A percentile compares a stretch with the other conserved stretches of the same genome.
Evolutionary conservation across 2,329 filamentous ascomycete genomes (phyloP).

Genomic region (Diaporthe aspalathi): DNA sequence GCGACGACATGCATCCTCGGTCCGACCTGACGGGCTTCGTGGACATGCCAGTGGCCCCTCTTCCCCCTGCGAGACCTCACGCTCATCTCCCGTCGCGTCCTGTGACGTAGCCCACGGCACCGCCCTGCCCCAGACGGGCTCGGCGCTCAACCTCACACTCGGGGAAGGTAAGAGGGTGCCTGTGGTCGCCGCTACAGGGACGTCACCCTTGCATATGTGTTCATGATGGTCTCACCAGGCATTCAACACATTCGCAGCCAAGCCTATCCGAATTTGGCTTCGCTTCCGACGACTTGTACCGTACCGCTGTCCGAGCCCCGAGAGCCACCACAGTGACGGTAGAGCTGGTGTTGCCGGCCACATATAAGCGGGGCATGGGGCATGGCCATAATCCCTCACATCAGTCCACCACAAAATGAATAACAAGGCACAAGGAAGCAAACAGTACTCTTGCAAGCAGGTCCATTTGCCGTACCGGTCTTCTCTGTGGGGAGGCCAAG

Average conservation of each 20-base stretch:
- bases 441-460: not conserved
- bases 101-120: not conserved
- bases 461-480: not conserved
- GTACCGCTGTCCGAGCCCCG: not conserved
- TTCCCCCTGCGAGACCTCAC: not conserved
- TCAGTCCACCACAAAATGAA: not conserved
- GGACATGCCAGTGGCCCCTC: not conserved
- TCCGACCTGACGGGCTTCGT: not conserved
- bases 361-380: not conserved
- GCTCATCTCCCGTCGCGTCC: not conserved
- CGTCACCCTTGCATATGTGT: not conserved
- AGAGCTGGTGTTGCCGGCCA: not conserved
- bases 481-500: not conserved
- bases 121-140: not conserved
- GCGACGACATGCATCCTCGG: not conserved
- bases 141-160: not conserved
- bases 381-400: not conserved
- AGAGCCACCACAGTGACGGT: not conserved
- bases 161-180: not conserved
- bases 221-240: not conserved
- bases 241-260: not conserved
- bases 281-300: not conserved
- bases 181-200: not conserved
- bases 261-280: not conserved
- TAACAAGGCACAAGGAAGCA: not conserved